Conservation (phyloP, 2,329 filamentous ascomycete species). For the Trichoderma lentiforme region DNA sequence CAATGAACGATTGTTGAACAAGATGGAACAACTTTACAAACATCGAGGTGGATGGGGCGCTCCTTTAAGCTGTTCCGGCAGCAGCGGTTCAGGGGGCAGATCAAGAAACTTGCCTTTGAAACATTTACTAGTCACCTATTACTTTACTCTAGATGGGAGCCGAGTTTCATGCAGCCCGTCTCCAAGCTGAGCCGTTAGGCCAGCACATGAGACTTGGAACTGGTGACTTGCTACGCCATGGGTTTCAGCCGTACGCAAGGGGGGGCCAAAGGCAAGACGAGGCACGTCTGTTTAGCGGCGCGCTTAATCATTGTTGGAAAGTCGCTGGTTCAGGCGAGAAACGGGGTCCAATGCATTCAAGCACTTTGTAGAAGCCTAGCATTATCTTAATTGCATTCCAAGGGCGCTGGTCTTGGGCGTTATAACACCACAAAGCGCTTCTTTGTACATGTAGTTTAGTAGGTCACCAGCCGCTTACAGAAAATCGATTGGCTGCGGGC, state of each 20-base stretch:
- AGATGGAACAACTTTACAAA: neutral
- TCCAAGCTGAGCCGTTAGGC: neutral
- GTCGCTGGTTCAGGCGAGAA: neutral
- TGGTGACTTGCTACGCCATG: neutral
- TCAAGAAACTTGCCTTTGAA: neutral
- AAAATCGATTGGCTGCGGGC: neutral
- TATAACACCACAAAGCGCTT: neutral
- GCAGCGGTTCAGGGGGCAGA: neutral
- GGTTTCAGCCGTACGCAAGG: constrained; percentile 4
- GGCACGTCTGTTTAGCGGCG: neutral
- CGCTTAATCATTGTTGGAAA: neutral
- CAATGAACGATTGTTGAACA: neutral
- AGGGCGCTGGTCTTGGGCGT: neutral
- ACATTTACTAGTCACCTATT: neutral
- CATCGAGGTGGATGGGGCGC: neutral
- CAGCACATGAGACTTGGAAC: neutral
- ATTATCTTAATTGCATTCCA: neutral
- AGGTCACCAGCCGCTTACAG: neutral
- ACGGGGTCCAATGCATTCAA: neutral
- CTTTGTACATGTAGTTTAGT: neutral
- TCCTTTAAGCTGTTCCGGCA: neutral
- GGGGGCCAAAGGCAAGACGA: neutral
- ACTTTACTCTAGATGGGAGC: neutral
- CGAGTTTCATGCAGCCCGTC: neutral
- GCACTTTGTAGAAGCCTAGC: neutral